These are phyloP conservation scores for Fibroporia radiculosa DNA, from an alignment of 768 basidiomycete genomes.

Conservation along the genomic window DNA sequence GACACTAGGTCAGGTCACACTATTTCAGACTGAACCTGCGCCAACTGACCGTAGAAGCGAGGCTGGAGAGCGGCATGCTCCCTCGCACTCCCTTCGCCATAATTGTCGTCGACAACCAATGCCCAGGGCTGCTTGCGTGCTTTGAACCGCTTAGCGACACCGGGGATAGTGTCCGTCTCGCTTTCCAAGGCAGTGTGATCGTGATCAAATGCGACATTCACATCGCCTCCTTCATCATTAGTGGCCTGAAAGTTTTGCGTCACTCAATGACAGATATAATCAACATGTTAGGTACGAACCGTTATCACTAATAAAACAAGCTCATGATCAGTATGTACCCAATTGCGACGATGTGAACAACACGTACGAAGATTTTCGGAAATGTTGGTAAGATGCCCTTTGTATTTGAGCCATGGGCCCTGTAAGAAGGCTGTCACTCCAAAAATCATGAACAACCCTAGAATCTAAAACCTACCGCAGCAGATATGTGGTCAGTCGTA, in stretches of 20 bases:
- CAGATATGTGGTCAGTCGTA: slow-evolving; percentile 98
- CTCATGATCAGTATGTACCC: neutral
- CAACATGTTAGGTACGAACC: slow-evolving; percentile 26
- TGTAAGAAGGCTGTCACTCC: slow-evolving; percentile 21
- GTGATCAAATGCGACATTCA: slow-evolving; percentile 86
- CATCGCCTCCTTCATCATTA: slow-evolving; percentile 91
- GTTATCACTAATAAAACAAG: slow-evolving; percentile 62
- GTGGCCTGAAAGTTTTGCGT: slow-evolving; percentile 55
- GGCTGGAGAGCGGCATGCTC: slow-evolving; percentile 98
- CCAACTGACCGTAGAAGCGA: slow-evolving; percentile 70
- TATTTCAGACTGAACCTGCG: neutral
- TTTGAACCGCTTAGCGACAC: slow-evolving; percentile 85
- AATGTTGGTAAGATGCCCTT: slow-evolving; percentile 93
- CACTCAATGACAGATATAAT: neutral
- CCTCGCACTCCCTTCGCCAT: slow-evolving; percentile 95
- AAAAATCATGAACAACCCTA: too few species aligned
- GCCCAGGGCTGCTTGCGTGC: slow-evolving; percentile 84
- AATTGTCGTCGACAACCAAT: slow-evolving; percentile 91
- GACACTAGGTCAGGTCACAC: neutral
- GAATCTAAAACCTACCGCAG: slow-evolving; percentile 53
- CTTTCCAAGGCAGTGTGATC: slow-evolving; percentile 38
- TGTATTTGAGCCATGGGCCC: slow-evolving; percentile 99
- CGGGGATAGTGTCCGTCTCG: slow-evolving; percentile 76
- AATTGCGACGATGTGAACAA: neutral
- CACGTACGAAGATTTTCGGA: slow-evolving; percentile 87